Evolutionary conservation across 2,329 filamentous ascomycete species (phyloP), one percentile per base, ranked within the genome.

Genomic region (Phaeosphaeriaceae sp.): DNA sequence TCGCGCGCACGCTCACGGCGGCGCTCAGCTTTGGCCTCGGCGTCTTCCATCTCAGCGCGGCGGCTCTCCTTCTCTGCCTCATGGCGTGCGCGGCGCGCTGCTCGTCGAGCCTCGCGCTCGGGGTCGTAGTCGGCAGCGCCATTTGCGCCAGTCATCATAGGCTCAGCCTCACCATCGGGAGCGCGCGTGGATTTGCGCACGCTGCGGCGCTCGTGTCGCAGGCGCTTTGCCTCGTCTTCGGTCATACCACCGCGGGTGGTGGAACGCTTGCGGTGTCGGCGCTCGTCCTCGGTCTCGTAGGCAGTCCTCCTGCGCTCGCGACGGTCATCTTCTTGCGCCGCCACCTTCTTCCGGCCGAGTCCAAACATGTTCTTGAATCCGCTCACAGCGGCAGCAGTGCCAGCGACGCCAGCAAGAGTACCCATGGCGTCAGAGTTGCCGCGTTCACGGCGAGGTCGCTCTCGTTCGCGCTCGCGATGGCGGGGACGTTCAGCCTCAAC

Each of bases 381-480:
- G 56, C 81, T 79, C 55, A 83, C 83, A 53, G 87, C 77, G 17
- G 71, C 72, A 56, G 71, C 73, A 56, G 68, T 70, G 30, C 69
- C 67, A 26, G 70, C 70, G 32, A 74, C 72, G 42, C 68, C 65
- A 49, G 68, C 70, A 59, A 74, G 61, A 19, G 71, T 69, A 70
- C 88, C 90, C 73, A 86, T 89, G 2, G 88, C 82, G 54, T 80
- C 85, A 3, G 89, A 89, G 64, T 84, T 86, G 40, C 87, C 85
- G 88, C 49, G 88, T 68, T 35, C 84, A 77, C 53, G 84, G 58
- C 68, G 68, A 21, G 68, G 67, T 58, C 68, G 64, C 51, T 71
- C 68, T 80, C 64, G 72, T 49, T 66, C 62, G 54, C 64, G 70
- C 56, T 73, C 54, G 54, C 54, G 54, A 55, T 85, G 83, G 61